Evolutionary conservation across 148 eudicot genomes (phyloP), one percentile per base, ranked within the genome.

Genomic region (Amaranthus cruentus): DNA sequence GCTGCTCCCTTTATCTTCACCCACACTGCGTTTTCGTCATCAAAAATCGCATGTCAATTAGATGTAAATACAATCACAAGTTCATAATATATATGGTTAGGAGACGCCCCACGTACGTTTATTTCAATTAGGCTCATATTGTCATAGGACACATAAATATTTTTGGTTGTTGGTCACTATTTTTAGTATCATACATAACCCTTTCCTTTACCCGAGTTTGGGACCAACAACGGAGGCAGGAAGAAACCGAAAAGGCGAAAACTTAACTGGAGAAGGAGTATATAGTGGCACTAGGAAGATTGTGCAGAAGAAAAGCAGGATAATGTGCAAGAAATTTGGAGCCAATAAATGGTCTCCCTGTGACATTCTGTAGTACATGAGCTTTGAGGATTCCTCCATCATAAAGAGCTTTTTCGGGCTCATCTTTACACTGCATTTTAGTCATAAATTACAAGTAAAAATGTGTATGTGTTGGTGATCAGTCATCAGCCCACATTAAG

Each of bases 261-360:
- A 38, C 71, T 75, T 62, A 75, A 75, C 77, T 75, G 64, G 77
- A 75, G 66, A 75, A 75, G 63, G 72, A 47, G 42, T 67, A 75
- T 47, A 75, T 57, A n/a, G 13, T 75, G 66, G 72, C 7, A 56
- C 72, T 72, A 57, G 77, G 71, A 6, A 75, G 77, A 57, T 58
- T 49, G 66, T 56, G 66, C 47, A 75, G 58, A 42, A 48, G 43
- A 67, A 75, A 75, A 58, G 64, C 77, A 66, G 72, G 71, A 49
- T 8, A 57, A 28, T 65, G 62, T 2, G 21, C 63, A 66, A 28
- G 38, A 28, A 28, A 28, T 28, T 28, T 28, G 38, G 38, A 28
- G 38, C 38, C 38, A 28, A 28, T 28, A 28, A 73, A 51, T 62
- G 58, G 38, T 62, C 46, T 28, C 6, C n/a, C 57, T 13, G 63